phyloP scores from a whole-genome alignment of 2,329 filamentous ascomycete genomes.

The Graphiopsis chlorocephala region DNA sequence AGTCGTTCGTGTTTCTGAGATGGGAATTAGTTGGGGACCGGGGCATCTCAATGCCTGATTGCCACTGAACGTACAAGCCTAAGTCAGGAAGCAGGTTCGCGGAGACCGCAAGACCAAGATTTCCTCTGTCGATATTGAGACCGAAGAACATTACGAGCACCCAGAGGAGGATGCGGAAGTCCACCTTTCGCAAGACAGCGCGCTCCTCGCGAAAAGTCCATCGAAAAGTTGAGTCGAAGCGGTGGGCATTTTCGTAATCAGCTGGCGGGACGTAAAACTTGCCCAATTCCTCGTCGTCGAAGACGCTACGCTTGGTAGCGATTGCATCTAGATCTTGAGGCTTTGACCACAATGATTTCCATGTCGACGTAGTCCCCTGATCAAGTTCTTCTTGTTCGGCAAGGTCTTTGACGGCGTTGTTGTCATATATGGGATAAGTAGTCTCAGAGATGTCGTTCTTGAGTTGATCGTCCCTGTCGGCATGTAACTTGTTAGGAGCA shows the following conservation, averaged over 20 bases:
- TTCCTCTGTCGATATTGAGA: background rate
- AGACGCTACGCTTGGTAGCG: conserved; percentile 29
- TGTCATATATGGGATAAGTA: background rate
- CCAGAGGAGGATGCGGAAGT: conserved; percentile 27
- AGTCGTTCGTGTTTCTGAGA: conserved; percentile 46
- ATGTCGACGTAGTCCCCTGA: background rate
- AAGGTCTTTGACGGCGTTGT: background rate
- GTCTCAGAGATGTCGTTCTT: background rate
- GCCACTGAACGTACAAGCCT: conserved; percentile 17
- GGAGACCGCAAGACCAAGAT: conserved; percentile 11
- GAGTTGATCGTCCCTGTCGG: background rate
- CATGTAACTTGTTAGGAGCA: background rate
- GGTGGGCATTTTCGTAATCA: conserved; percentile 48
- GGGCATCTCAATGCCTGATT: background rate
- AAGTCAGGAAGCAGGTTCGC: conserved; percentile 34
- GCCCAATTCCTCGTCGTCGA: conserved; percentile 51
- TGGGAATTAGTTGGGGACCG: background rate
- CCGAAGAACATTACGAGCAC: conserved; percentile 20
- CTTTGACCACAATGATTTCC: background rate
- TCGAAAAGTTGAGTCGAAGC: conserved; percentile 46
- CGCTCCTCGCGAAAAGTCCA: conserved; percentile 46
- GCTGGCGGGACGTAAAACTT: conserved; percentile 60
- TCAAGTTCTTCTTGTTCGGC: conserved; percentile 8
- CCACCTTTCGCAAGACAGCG: conserved; percentile 28
- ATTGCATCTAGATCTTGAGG: background rate